Evolutionary conservation across 345 rosid species (phyloP).

Genomic region (Syzygium grande): DNA sequence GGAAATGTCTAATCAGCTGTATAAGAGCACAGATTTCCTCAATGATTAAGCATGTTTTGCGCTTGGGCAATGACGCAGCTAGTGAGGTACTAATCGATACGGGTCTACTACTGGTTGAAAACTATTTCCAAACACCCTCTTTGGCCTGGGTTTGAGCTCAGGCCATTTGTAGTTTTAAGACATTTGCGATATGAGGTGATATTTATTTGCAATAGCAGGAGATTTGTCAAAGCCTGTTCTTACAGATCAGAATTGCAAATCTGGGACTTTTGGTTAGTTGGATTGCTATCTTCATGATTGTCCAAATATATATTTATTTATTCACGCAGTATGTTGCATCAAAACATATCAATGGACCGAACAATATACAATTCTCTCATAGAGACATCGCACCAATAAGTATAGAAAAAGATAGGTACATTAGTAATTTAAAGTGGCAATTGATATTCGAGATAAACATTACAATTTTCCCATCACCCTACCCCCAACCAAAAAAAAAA

Average conservation of each 20-base stretch:
- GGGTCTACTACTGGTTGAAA: too few relatives aligned
- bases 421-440: neutral
- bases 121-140: too few relatives aligned
- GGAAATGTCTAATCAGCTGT: too few relatives aligned
- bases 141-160: too few relatives aligned
- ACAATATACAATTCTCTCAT: neutral
- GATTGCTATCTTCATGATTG: neutral
- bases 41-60: too few relatives aligned
- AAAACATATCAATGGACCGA: neutral
- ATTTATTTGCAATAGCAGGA: too few relatives aligned
- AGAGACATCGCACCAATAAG: neutral
- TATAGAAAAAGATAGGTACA: neutral
- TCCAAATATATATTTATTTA: neutral
- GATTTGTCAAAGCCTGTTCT: neutral
- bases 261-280: too few relatives aligned
- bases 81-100: too few relatives aligned
- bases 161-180: too few relatives aligned
- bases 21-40: too few relatives aligned
- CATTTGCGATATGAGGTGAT: too few relatives aligned
- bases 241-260: neutral
- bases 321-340: neutral
- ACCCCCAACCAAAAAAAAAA: neutral
- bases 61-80: too few relatives aligned
- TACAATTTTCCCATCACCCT: neutral
- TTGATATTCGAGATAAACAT: neutral